Evolutionary conservation across 2,329 filamentous ascomycete genomes (phyloP).

Genomic region (Aspergillus amoenus): DNA sequence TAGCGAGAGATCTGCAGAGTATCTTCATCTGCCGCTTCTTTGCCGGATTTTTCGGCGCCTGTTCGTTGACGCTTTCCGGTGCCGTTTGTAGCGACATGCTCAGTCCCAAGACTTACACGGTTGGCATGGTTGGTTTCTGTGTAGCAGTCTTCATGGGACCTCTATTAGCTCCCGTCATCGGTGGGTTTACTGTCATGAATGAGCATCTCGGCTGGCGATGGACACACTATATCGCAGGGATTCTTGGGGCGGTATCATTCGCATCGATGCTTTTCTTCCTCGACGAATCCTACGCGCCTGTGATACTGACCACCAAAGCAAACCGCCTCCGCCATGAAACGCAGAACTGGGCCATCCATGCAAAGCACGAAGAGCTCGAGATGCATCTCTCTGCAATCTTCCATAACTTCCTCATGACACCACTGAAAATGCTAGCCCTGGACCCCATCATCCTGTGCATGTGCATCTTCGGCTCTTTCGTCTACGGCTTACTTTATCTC

Average conservation of each 20-base stretch:
- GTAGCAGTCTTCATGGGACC: slow-evolving; percentile 36
- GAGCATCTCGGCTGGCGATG: slow-evolving; percentile 40
- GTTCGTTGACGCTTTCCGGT: slow-evolving; percentile 38
- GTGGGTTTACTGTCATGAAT: slow-evolving; percentile 33
- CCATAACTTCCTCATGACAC: too few species aligned
- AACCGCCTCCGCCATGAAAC: slow-evolving; percentile 33
- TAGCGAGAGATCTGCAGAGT: slow-evolving; percentile 33
- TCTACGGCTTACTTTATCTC: slow-evolving; percentile 46
- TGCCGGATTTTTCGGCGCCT: slow-evolving; percentile 41
- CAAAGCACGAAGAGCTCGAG: slow-evolving; percentile 23
- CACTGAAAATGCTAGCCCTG: slow-evolving; percentile 29
- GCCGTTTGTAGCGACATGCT: slow-evolving; percentile 35
- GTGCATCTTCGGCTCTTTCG: slow-evolving; percentile 28
- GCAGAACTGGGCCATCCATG: slow-evolving; percentile 36
- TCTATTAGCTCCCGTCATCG: slow-evolving; percentile 40
- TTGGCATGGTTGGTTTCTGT: slow-evolving; percentile 27
- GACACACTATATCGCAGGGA: slow-evolving; percentile 41
- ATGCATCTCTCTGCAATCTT: slow-evolving; percentile 34
- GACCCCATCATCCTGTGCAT: slow-evolving; percentile 22
- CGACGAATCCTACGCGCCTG: slow-evolving; percentile 38
- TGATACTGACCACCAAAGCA: slow-evolving; percentile 37
- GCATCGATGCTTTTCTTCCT: slow-evolving; percentile 21
- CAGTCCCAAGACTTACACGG: slow-evolving; percentile 28
- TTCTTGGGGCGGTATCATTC: slow-evolving; percentile 29
- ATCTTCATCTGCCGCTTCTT: slow-evolving; percentile 44